A percentile compares a stretch with the other conserved stretches of the same genome.
Conservation (phyloP, 2,329 filamentous ascomycete genomes). For the Penicillium sp. region DNA sequence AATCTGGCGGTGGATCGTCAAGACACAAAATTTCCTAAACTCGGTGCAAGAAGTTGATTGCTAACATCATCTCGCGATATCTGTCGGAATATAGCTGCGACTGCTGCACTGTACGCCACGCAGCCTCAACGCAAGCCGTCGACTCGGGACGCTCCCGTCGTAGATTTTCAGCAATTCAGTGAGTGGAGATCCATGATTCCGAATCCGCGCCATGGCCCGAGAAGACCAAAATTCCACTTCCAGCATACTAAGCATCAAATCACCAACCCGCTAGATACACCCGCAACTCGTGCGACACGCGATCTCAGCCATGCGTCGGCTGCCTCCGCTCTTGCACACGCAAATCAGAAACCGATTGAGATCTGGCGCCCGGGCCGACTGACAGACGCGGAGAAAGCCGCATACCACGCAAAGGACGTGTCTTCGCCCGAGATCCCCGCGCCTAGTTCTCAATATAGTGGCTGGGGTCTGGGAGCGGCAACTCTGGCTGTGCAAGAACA, state of each 20-base stretch:
- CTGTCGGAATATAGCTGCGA: slow-evolving; percentile 44
- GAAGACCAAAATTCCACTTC: background rate
- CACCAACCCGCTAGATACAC: slow-evolving; percentile 15
- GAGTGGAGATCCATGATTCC: slow-evolving; percentile 5
- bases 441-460: slow-evolving; percentile 49
- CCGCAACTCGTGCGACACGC: slow-evolving; percentile 54
- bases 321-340: slow-evolving; percentile 68
- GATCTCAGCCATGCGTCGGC: slow-evolving; percentile 54
- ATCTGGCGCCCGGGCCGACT: slow-evolving; percentile 60
- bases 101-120: slow-evolving; percentile 54
- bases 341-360: slow-evolving; percentile 58
- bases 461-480: slow-evolving; percentile 68
- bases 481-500: slow-evolving; percentile 50
- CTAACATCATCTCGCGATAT: slow-evolving; percentile 6
- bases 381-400: slow-evolving; percentile 56
- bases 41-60: slow-evolving; percentile 1
- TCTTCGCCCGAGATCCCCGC: slow-evolving; percentile 32
- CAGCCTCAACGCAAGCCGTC: slow-evolving; percentile 34
- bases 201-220: too few relatives aligned
- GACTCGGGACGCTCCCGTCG: slow-evolving; percentile 17
- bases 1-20: slow-evolving; percentile 6
- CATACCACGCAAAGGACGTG: slow-evolving; percentile 55
- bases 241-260: slow-evolving; percentile 5
- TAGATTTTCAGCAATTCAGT: slow-evolving; percentile 20
- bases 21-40: background rate